Evolutionary conservation across 345 rosid genomes (phyloP), one percentile per base, ranked within the genome.

Genomic region (Ceriops tagal): DNA sequence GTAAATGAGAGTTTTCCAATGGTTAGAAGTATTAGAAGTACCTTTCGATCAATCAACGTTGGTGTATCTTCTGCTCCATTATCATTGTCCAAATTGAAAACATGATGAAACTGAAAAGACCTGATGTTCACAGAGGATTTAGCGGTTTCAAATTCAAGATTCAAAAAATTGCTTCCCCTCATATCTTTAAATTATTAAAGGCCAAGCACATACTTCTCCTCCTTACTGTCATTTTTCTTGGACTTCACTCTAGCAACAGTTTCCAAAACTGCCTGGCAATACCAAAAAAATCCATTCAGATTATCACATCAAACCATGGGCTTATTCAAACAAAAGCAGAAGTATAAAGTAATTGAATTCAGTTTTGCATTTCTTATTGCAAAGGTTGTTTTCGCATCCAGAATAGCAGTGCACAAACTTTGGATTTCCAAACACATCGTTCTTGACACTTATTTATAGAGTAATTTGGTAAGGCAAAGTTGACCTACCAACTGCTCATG

Each of bases 1-100:
- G 28, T 56, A 24, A 21, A 6, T 5, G 10, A 56, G 59, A 56
- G 28, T 24, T 21, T 43, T 21, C 28, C 22, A 56, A 22, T 22
- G 30, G 30, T 56, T 34, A 1, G 6, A 8, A 27, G 4, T 22
- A 34, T 3, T 30, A 64, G 57, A 67, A 43, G 37, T 73, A 93
- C 98, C 91, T 88, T 91, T 73, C 90, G 81, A 82, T 93, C 98
- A 61, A 93, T 93, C 68, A 93, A 80, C 49, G 92, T 91, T 53
- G 96, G 95, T 57, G 90, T 92, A 77, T 93, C 98, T 79, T 91
- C 97, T 0, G 77, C 87, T 47, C 88, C 86, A 75, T 93, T 89
- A 72, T 91, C 97, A 69, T 85, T 86, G 77, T 91, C 98, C 88
- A 93, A 70, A 77, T 87, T 85, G 76, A 93, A 93, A 70, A 92